Evolutionary conservation across 805 yeast species (phyloP).

Genomic region (Zygosaccharomyces gambellarensis): DNA sequence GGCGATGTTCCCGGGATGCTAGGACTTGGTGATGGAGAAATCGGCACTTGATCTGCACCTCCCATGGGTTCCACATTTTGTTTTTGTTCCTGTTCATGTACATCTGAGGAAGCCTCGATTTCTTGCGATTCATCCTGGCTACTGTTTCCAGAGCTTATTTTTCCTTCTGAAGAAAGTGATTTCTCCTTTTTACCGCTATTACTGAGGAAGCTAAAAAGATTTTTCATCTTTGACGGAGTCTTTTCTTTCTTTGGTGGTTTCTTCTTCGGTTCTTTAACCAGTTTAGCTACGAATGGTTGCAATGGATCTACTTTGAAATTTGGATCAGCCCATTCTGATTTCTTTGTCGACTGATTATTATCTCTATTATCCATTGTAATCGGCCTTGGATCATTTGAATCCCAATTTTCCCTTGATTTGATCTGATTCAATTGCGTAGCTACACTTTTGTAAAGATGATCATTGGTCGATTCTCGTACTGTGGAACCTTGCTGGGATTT

Average conservation of each 20-base stretch:
- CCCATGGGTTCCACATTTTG: not conserved
- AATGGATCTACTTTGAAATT: slow-evolving; percentile 32
- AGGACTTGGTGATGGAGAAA: not conserved
- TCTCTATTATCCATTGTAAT: not conserved
- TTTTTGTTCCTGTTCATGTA: not conserved
- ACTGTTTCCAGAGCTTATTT: not conserved
- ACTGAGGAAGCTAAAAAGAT: slow-evolving; percentile 29
- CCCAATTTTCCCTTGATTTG: slow-evolving; percentile 2
- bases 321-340: slow-evolving; percentile 13
- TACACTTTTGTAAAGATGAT: slow-evolving; percentile 14
- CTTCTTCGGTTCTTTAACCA: slow-evolving; percentile 25
- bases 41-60: not conserved
- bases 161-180: not conserved
- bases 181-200: slow-evolving; percentile 9
- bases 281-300: slow-evolving; percentile 24
- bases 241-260: slow-evolving; percentile 13
- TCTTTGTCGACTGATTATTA: not conserved
- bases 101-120: not conserved
- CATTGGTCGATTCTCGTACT: slow-evolving; percentile 14
- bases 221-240: slow-evolving; percentile 18
- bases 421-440: slow-evolving; percentile 8
- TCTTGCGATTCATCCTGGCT: not conserved
- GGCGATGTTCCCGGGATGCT: not conserved
- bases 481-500: slow-evolving; percentile 1
- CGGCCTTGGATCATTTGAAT: not conserved